Conservation (phyloP, 2,329 filamentous ascomycete species). For the Neurospora sp. region DNA sequence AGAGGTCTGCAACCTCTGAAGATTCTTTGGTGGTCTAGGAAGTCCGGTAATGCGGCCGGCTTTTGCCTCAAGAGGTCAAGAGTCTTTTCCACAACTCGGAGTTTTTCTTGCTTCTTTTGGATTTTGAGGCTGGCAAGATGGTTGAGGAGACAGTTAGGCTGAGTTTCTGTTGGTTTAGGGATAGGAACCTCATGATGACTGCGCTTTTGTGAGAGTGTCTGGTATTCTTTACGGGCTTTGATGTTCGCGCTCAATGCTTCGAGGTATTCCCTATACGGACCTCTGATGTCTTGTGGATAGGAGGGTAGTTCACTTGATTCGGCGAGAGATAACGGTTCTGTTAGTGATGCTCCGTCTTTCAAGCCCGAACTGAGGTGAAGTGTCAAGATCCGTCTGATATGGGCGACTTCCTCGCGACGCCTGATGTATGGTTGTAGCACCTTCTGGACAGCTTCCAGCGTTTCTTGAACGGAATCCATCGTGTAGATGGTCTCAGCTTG, state of each 20-base stretch:
- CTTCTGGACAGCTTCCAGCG: conserved; percentile 29
- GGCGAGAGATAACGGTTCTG: conserved; percentile 39
- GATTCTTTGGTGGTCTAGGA: conserved; percentile 39
- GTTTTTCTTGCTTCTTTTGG: conserved; percentile 39
- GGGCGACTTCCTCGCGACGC: conserved; percentile 45
- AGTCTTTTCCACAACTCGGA: conserved; percentile 41
- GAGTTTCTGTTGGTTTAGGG: not conserved
- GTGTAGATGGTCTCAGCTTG: not conserved
- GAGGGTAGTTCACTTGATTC: conserved; percentile 21
- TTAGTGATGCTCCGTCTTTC: conserved; percentile 28
- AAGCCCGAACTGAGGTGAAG: conserved; percentile 42
- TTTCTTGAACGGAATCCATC: conserved; percentile 24
- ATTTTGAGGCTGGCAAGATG: conserved; percentile 43
- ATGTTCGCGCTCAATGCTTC: conserved; percentile 43
- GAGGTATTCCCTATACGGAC: conserved; percentile 45
- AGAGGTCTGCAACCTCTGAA: conserved; percentile 34
- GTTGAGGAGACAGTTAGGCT: conserved; percentile 31
- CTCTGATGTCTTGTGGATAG: conserved; percentile 30
- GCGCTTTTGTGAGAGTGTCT: conserved; percentile 20
- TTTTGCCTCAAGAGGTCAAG: conserved; percentile 41
- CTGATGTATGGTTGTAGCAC: conserved; percentile 44
- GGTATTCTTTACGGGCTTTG: conserved; percentile 39
- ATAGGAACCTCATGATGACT: not conserved
- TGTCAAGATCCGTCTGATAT: conserved; percentile 45
- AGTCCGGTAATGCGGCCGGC: conserved; percentile 39